A percentile compares a stretch with the other conserved stretches of the same genome.
These are phyloP conservation scores for Pistacia integerrima DNA, from an alignment of 345 rosid genomes.

Conservation along the genomic window DNA sequence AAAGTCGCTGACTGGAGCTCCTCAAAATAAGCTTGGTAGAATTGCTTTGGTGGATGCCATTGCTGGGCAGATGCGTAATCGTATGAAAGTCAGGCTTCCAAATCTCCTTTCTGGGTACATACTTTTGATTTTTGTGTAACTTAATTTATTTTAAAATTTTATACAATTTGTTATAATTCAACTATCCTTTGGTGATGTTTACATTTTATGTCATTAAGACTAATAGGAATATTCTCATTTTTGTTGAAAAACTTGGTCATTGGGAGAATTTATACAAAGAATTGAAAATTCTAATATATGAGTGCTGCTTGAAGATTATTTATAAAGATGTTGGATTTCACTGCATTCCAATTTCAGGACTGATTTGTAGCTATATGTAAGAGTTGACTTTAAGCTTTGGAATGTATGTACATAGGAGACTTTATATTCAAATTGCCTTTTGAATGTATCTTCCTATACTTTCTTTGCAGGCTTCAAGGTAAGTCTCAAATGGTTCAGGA, in stretches of 20 bases:
- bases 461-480: constrained; percentile 77
- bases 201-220: background rate
- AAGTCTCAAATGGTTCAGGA: constrained; percentile 87
- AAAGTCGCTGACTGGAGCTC: constrained; percentile 80
- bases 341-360: background rate
- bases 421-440: background rate
- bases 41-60: constrained; percentile 87
- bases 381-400: background rate
- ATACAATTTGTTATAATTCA: background rate
- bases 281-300: background rate
- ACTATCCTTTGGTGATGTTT: background rate
- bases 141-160: background rate
- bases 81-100: constrained; percentile 95
- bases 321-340: background rate
- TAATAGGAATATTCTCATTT: background rate
- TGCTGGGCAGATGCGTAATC: constrained; percentile 87
- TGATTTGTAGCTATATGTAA: background rate
- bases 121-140: background rate
- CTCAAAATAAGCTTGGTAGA: constrained; percentile 93
- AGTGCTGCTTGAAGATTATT: background rate
- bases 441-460: background rate
- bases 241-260: background rate
- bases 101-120: constrained; percentile 90
- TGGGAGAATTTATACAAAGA: background rate
- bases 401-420: background rate